Evolutionary conservation across 1,139 yeast genomes (phyloP).

Genomic region (Pneumocystis sp.): DNA sequence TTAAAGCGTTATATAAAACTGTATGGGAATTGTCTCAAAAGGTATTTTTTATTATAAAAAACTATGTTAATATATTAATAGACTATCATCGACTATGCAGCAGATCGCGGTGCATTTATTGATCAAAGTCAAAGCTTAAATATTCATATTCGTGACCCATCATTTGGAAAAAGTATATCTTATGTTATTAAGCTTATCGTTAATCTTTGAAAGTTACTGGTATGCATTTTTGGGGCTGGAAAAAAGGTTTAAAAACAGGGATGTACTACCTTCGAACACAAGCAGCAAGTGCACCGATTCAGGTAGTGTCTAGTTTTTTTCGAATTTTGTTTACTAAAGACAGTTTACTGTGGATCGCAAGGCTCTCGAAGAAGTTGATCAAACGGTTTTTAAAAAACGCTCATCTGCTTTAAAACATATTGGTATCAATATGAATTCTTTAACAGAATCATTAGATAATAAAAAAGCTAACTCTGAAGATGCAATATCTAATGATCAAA

Average conservation of each 20-base stretch:
- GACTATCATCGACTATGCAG: constrained; percentile 82
- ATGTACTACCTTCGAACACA: constrained; percentile 93
- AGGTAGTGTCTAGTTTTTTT: not conserved
- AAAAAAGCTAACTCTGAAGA: constrained; percentile 1
- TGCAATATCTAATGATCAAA: not conserved
- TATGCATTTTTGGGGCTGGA: constrained; percentile 97
- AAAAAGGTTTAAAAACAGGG: constrained; percentile 91
- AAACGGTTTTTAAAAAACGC: constrained; percentile 19
- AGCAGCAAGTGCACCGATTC: constrained; percentile 84
- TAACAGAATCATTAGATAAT: constrained; percentile 17
- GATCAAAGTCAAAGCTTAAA: constrained; percentile 93
- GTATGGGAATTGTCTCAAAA: constrained; percentile 95
- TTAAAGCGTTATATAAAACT: constrained; percentile 73
- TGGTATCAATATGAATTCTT: constrained; percentile 22
- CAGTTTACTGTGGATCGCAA: constrained; percentile 72
- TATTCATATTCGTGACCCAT: constrained; percentile 69
- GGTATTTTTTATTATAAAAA: not conserved
- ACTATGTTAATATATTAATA: not conserved
- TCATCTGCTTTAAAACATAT: constrained; percentile 14
- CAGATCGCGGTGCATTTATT: constrained; percentile 82
- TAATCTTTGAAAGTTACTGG: constrained; percentile 41
- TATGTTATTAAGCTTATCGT: not conserved
- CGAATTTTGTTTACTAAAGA: not conserved
- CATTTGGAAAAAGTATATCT: constrained; percentile 49
- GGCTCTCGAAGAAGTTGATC: constrained; percentile 26